phyloP scores from a whole-genome alignment of 805 yeast species.

The Candida qinlingensis region DNA sequence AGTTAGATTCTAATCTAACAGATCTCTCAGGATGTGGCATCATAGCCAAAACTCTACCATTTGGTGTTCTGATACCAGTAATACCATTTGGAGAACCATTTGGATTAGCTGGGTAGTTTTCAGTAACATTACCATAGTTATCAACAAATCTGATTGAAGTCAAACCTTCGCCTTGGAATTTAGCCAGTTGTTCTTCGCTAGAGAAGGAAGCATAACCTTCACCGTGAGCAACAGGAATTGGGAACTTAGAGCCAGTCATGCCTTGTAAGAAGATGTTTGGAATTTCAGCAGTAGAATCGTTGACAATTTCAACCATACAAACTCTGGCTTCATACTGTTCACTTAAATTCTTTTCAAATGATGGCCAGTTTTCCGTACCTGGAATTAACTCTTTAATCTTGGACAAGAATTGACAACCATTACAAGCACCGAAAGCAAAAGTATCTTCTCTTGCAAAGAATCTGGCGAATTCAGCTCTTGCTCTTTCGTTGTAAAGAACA shows the following conservation, averaged over 20 bases:
- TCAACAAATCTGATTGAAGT: slow-evolving; percentile 79
- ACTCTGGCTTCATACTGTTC: slow-evolving; percentile 98
- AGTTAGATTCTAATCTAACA: slow-evolving; percentile 78
- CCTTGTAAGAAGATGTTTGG: slow-evolving; percentile 71
- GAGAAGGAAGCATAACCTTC: slow-evolving; percentile 88
- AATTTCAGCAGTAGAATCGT: slow-evolving; percentile 37
- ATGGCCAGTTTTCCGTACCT: slow-evolving; percentile 94
- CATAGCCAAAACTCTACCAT: slow-evolving; percentile 94
- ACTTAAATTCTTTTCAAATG: slow-evolving; percentile 82
- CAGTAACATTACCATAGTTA: slow-evolving; percentile 82
- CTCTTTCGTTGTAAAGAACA: slow-evolving; percentile 74
- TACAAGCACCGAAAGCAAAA: slow-evolving; percentile 97
- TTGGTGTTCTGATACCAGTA: slow-evolving; percentile 84
- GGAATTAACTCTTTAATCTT: slow-evolving; percentile 84
- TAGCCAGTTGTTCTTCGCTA: slow-evolving; percentile 36
- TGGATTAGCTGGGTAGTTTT: slow-evolving; percentile 88
- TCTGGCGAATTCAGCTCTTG: slow-evolving; percentile 66
- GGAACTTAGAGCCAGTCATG: slow-evolving; percentile 90
- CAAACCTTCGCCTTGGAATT: slow-evolving; percentile 48
- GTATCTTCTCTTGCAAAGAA: slow-evolving; percentile 91
- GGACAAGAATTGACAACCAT: slow-evolving; percentile 95
- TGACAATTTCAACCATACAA: slow-evolving; percentile 75
- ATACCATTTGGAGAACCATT: slow-evolving; percentile 94
- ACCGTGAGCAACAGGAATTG: slow-evolving; percentile 98
- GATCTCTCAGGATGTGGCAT: slow-evolving; percentile 99